These are phyloP conservation scores for Durotheca rogersii DNA, from an alignment of 495 filamentous ascomycete species.

Conservation along the genomic window DNA sequence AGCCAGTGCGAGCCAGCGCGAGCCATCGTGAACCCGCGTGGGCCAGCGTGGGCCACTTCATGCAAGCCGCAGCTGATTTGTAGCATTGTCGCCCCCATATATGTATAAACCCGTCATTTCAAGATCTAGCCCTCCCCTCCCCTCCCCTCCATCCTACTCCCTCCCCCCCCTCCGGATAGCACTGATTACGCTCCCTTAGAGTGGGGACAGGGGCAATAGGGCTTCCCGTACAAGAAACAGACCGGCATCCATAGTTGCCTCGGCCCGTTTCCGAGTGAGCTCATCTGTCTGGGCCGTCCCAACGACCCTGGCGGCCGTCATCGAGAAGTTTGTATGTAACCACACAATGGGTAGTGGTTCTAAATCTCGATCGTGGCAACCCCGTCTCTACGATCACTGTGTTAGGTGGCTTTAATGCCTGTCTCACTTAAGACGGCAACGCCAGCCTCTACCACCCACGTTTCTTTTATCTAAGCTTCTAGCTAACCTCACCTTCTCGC, in stretches of 20 bases:
- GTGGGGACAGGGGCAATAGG: constrained; percentile 19
- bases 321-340: constrained; percentile 7
- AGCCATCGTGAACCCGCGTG: constrained; percentile 11
- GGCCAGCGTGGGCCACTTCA: constrained; percentile 8
- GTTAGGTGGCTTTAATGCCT: not conserved
- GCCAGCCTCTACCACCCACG: not conserved
- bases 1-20: no score
- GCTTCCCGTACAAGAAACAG: constrained; percentile 15
- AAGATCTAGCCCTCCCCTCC: constrained; percentile 6
- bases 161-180: constrained; percentile 13
- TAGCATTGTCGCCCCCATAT: constrained; percentile 5
- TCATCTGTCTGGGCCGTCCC: constrained; percentile 14
- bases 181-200: constrained; percentile 5
- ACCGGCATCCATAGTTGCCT: constrained; percentile 10
- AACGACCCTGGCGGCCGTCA: constrained; percentile 7
- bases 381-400: constrained; percentile 7
- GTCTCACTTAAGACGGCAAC: constrained; percentile 2
- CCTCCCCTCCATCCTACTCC: no score
- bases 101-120: not conserved
- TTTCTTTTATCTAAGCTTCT: not conserved
- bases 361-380: constrained; percentile 11
- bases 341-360: constrained; percentile 2
- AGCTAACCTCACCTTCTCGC: not conserved
- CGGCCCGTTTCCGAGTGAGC: constrained; percentile 12
- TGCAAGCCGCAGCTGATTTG: constrained; percentile 16